Evolutionary conservation across 1,284 basidiomycete species (phyloP).

Genomic region (Cutaneotrichosporon cutaneum): DNA sequence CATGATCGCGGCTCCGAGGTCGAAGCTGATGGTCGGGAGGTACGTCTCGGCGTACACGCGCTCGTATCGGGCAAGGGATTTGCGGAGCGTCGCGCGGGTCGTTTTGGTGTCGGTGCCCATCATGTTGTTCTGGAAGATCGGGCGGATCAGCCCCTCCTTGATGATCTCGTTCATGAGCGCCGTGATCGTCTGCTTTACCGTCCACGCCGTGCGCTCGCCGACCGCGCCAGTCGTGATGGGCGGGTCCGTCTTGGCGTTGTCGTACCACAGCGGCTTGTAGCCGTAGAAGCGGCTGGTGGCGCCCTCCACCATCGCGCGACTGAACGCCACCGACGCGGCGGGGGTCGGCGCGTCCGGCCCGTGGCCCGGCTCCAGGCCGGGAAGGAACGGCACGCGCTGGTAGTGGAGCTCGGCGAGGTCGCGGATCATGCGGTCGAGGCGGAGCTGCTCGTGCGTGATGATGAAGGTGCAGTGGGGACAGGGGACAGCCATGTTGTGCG

Average conservation of each 20-base stretch:
- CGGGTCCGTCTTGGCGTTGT: slow-evolving; percentile 4
- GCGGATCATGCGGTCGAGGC: slow-evolving; percentile 58
- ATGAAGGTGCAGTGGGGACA: slow-evolving; percentile 17
- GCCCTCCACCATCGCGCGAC: slow-evolving; percentile 1
- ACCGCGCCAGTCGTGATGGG: background rate
- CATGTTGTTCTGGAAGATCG: slow-evolving; percentile 4
- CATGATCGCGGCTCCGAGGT: slow-evolving; percentile 33
- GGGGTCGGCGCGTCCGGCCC: background rate
- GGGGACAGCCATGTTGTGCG: slow-evolving; percentile 11
- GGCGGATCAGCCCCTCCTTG: background rate
- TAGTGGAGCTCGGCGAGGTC: slow-evolving; percentile 58
- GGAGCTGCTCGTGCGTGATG: slow-evolving; percentile 25
- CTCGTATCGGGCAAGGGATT: background rate
- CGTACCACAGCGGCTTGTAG: slow-evolving; percentile 1
- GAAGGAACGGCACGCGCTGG: background rate
- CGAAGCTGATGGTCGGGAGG: slow-evolving; percentile 22
- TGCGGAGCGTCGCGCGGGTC: background rate
- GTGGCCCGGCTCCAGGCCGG: slow-evolving; percentile 7
- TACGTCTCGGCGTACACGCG: slow-evolving; percentile 12
- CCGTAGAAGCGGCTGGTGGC: slow-evolving; percentile 1
- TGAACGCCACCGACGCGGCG: background rate
- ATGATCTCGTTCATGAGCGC: slow-evolving; percentile 3
- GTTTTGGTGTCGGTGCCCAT: background rate
- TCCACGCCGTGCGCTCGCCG: background rate
- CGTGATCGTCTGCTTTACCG: background rate